Evolutionary conservation across 2,329 filamentous ascomycete species (phyloP).

Genomic region (Diaporthe australafricana): DNA sequence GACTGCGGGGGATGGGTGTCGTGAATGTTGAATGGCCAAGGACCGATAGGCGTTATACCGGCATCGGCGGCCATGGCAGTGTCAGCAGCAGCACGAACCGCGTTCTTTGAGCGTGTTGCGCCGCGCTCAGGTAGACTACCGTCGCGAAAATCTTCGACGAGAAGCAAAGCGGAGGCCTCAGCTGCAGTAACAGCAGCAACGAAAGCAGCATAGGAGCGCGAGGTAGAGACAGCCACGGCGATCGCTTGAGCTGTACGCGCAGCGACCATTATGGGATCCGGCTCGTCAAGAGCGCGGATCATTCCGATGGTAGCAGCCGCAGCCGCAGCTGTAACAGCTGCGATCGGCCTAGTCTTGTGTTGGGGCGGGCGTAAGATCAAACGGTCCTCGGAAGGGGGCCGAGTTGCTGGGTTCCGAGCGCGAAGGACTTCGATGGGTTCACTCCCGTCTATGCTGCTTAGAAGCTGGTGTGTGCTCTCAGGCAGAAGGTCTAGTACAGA

Average conservation of each 20-base stretch:
- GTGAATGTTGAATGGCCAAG: background rate
- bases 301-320: background rate
- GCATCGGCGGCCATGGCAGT: background rate
- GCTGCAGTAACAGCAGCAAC: background rate
- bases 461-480: background rate
- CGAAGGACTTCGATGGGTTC: background rate
- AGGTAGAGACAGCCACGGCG: background rate
- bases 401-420: background rate
- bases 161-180: background rate
- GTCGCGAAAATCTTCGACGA: background rate
- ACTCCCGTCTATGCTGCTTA: background rate
- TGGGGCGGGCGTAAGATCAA: background rate
- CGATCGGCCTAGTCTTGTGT: background rate
- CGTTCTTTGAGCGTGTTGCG: accelerated
- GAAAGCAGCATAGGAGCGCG: background rate
- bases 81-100: background rate
- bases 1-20: no score
- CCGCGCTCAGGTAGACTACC: accelerated
- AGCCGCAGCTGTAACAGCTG: background rate
- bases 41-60: background rate
- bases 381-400: background rate
- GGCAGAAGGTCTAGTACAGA: no score
- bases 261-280: background rate
- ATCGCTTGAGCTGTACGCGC: background rate
- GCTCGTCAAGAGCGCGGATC: background rate